Evolutionary conservation across 805 yeast species (phyloP), one percentile per base, ranked within the genome.

Genomic region (Candida odintsovae): DNA sequence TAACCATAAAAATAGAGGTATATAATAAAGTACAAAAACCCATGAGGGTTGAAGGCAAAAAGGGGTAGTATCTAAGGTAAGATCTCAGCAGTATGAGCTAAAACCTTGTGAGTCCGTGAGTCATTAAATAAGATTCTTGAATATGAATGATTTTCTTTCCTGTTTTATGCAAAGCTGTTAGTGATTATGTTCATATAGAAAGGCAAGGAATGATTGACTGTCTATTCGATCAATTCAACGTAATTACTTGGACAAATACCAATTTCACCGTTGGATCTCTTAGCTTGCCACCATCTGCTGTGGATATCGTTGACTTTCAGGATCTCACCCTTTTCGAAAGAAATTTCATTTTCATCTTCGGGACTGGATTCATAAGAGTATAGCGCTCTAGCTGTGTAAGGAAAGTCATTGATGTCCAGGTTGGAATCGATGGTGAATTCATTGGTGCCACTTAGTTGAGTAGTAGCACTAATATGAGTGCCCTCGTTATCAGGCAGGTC

Each of bases 271-370:
- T 80, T 85, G 9, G 84, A 75, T 60, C 90, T 79, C 64, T 86
- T 80, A 37, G 96, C 97, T 68, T 90, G 96, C 98, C 98, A 92
- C 99, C 99, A 92, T 68, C 95, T 83, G 40, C 97, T 97, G 54
- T 86, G 86, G 47, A 89, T 88, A 61, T 92, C 97, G 55, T 88
- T 88, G 29, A 92, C 95, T 58, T 83, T 89, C 64, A 92, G 75
- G n/a, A 89, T 70, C 65, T 92, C 98, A 46, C 94, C 97, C 65
- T 90, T 89, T 52, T 76, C 81, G 60, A 92, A 94, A 6, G 96
- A 85, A 21, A 92, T 78, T 68, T 92, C 99, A 60, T 90, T 90
- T 51, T 85, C 89, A 65, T 92, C 99, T 48, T 85, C 95, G 2
- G 92, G 94, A 58, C 86, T 89, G 7, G 97, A 97, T 43, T 81